Conservation (phyloP, 2,329 filamentous ascomycete genomes). For the Pseudogymnoascus sp. region DNA sequence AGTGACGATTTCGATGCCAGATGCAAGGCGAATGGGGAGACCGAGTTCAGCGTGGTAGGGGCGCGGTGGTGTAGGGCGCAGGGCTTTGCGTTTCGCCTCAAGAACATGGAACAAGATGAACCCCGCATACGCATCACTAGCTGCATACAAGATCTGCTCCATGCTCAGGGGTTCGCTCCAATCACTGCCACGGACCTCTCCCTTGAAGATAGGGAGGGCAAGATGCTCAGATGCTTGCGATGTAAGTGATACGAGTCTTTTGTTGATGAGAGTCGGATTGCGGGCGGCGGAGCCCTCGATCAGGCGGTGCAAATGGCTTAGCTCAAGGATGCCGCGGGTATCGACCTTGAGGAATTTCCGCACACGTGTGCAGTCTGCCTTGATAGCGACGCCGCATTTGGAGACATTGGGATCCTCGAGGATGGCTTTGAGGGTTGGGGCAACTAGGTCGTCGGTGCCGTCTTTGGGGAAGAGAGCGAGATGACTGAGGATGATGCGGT, state of each 20-base stretch:
- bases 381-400: slow-evolving; percentile 72
- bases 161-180: slow-evolving; percentile 59
- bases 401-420: slow-evolving; percentile 61
- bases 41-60: slow-evolving; percentile 62
- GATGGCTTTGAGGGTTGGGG: slow-evolving; percentile 60
- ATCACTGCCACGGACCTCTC: slow-evolving; percentile 59
- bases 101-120: slow-evolving; percentile 64
- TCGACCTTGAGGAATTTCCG: slow-evolving; percentile 56
- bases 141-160: slow-evolving; percentile 65
- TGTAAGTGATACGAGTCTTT: slow-evolving; percentile 55
- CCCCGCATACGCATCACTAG: slow-evolving; percentile 75
- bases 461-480: slow-evolving; percentile 52
- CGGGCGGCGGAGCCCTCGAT: slow-evolving; percentile 54
- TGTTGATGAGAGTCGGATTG: slow-evolving; percentile 52
- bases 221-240: slow-evolving; percentile 63
- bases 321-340: slow-evolving; percentile 62
- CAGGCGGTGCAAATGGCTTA: slow-evolving; percentile 73
- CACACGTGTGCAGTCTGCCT: slow-evolving; percentile 61
- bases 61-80: slow-evolving; percentile 62
- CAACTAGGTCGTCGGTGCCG: slow-evolving; percentile 47
- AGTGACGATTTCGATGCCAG: slow-evolving; percentile 30
- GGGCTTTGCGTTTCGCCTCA: slow-evolving; percentile 55
- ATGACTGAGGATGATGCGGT: slow-evolving; percentile 74
- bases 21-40: slow-evolving; percentile 49
- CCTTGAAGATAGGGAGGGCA: slow-evolving; percentile 68